Evolutionary conservation across 768 basidiomycete species (phyloP).

Genomic region (Termitomyces sp.): DNA sequence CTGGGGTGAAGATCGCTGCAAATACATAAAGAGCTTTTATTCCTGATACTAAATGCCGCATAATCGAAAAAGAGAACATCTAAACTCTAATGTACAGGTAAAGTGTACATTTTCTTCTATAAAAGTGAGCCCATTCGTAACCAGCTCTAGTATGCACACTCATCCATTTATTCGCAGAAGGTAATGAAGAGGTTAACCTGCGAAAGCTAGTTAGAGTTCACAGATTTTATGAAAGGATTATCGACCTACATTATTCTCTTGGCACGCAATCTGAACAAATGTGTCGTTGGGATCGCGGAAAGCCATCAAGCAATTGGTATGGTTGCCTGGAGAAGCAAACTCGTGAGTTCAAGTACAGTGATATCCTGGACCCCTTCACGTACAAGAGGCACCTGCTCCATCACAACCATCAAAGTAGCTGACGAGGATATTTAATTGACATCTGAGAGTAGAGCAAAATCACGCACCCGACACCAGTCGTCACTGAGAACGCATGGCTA

Average conservation of each 20-base stretch:
- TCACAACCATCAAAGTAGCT: conserved; percentile 41
- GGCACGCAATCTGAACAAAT: conserved; percentile 28
- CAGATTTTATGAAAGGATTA: not conserved
- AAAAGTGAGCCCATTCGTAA: not conserved
- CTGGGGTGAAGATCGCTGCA: too few relatives aligned
- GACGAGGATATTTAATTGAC: not conserved
- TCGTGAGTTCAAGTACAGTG: not conserved
- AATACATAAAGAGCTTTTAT: not conserved
- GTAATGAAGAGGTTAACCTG: not conserved
- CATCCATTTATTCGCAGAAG: not conserved
- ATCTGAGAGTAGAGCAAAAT: not conserved
- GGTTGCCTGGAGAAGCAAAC: conserved; percentile 15
- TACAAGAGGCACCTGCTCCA: conserved; percentile 26
- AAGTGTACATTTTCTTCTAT: not conserved
- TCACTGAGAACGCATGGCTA: conserved; percentile 35
- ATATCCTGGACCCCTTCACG: not conserved
- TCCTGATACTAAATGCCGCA: not conserved
- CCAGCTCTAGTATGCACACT: not conserved
- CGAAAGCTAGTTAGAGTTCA: not conserved
- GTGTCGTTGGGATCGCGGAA: conserved; percentile 32
- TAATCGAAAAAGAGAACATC: not conserved
- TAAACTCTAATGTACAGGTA: not conserved
- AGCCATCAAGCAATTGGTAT: conserved; percentile 28
- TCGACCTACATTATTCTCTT: not conserved
- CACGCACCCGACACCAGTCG: conserved; percentile 33